phyloP scores from a whole-genome alignment of 208 protist genomes.

The Trypanosoma mega region DNA sequence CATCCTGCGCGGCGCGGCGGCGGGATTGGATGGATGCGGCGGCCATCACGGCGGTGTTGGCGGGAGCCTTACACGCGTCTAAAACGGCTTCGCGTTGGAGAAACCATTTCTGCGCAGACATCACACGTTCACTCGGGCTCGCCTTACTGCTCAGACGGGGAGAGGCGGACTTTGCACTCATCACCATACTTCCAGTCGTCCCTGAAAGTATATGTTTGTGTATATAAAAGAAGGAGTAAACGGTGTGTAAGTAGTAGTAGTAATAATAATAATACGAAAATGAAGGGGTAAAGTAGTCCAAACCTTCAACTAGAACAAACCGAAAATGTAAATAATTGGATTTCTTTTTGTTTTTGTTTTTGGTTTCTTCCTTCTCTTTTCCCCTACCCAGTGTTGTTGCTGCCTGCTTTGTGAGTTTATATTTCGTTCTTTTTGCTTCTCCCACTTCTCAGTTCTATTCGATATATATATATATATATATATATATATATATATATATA shows the following conservation, averaged over 20 bases:
- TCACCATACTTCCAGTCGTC: too few relatives aligned
- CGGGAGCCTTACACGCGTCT: conserved; percentile 15
- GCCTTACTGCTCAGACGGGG: neutral
- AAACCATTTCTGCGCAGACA: conserved; percentile 20
- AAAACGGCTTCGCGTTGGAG: conserved; percentile 26
- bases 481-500: conserved; percentile 14
- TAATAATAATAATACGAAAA: conserved; percentile 16
- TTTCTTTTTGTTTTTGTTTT: neutral
- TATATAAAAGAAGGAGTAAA: too few relatives aligned
- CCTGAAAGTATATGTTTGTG: too few relatives aligned
- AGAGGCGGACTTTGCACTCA: neutral
- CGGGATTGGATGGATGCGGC: conserved; percentile 1
- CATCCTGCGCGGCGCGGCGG: neutral
- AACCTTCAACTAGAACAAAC: conserved; percentile 10
- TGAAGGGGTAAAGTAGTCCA: conserved; percentile 14
- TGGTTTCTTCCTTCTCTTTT: too few relatives aligned
- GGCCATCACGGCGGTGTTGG: neutral
- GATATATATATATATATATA: conserved; percentile 1
- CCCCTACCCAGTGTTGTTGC: too few relatives aligned
- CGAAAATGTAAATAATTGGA: conserved; percentile 9
- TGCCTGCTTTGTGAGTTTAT: too few relatives aligned
- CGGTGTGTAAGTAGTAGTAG: too few relatives aligned
- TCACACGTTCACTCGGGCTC: neutral
- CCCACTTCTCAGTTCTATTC: too few relatives aligned
- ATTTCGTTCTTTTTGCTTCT: too few relatives aligned